Conservation (phyloP, 768 basidiomycete genomes). For the Lentinula sp. region DNA sequence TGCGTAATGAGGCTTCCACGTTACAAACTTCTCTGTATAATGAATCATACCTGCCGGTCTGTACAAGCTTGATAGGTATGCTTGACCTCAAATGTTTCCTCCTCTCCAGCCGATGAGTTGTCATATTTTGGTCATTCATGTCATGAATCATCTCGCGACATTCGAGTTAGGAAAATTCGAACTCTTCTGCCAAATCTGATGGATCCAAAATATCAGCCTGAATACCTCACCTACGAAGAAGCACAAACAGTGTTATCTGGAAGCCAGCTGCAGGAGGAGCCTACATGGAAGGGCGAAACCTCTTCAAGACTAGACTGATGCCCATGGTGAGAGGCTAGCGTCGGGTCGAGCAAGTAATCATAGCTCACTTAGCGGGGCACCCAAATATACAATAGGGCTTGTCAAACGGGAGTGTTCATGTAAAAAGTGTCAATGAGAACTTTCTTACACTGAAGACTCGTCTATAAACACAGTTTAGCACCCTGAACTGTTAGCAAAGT, state of each 20-base stretch:
- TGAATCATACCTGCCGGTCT: no score
- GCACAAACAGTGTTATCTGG: conserved; percentile 53
- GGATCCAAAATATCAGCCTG: no score
- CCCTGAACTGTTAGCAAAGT: background rate
- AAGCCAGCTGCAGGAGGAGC: conserved; percentile 41
- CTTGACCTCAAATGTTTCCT: no score
- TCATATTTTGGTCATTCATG: no score
- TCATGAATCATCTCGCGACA: no score
- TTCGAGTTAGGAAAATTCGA: no score
- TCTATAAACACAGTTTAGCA: conserved; percentile 26
- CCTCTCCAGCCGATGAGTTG: no score
- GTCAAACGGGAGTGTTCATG: background rate
- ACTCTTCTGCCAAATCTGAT: no score
- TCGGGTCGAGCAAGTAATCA: background rate
- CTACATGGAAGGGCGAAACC: conserved; percentile 57
- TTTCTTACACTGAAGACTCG: conserved; percentile 59
- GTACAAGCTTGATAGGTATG: no score
- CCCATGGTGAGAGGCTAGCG: background rate
- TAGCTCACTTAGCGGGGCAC: conserved; percentile 61
- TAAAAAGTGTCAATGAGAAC: conserved; percentile 3
- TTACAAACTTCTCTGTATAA: no score
- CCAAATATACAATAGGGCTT: conserved; percentile 62
- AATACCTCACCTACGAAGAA: background rate
- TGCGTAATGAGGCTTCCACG: no score
- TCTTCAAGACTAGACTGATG: conserved; percentile 41